Evolutionary conservation across 1,139 yeast genomes (phyloP), one percentile per base, ranked within the genome.

Genomic region (Geotrichum aggregatum): DNA sequence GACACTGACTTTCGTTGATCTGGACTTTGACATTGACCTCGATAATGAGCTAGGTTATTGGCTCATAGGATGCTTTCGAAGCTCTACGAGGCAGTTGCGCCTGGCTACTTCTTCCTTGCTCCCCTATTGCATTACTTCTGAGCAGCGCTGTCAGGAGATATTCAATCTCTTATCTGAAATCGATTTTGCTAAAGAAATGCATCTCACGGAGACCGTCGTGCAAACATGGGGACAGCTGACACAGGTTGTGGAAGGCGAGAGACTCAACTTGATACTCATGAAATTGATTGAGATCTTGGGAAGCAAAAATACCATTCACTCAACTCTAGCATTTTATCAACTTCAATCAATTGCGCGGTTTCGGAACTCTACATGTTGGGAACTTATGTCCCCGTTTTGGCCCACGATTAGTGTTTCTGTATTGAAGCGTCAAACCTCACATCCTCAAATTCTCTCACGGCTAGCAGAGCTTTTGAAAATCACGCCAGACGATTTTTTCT

Each of bases 301-400:
- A 1, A 83, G 82, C 24, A 62, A 71, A 1, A 82, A 81, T 60
- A 79, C 80, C 39, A 84, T 84, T 57, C 79, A 80, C 57, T 78
- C 82, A 0, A 79, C 86, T 47, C 70, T 83, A 49, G 87, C 87
- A 0, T 79, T 80, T 58, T 79, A 78, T 61, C 80, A 80, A 50
- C 66, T 86, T 19, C 66, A 76, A 19, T 67, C 73, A 22, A 74
- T 83, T 11, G 76, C 83, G 0, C 43, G 61, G 8, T 63, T 71
- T 3, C 71, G 70, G 56, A 59, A 63, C 2, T 58, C 59, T 19
- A 66, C 76, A 0, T 63, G 73, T 10, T 73, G 74, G 72, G 87
- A 85, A 62, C 67, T 92, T 16, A 70, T 89, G 34, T 79, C 88
- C 2, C 96, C 96, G 0, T 86, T 81, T 58, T 76, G 92, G 63